Evolutionary conservation across 2,329 filamentous ascomycete genomes (phyloP).

Genomic region (Zymoseptoria brevis): DNA sequence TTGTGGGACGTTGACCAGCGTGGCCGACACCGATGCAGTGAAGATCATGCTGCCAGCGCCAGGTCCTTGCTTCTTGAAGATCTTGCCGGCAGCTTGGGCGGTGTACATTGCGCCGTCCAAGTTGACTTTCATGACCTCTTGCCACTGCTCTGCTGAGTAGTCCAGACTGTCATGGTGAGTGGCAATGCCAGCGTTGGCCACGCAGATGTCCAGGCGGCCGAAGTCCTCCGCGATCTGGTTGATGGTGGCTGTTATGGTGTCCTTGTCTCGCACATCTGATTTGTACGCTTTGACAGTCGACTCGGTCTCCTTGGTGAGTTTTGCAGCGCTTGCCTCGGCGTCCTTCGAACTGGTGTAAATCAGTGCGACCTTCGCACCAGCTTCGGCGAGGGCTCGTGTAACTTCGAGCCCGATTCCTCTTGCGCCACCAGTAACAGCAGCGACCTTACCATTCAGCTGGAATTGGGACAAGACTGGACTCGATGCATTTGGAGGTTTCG

Average conservation of each 20-base stretch:
- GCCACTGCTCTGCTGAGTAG: constrained; percentile 16
- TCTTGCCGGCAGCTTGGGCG: constrained; percentile 70
- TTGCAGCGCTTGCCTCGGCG: constrained; percentile 10
- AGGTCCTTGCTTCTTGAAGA: constrained; percentile 68
- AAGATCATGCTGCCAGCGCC: constrained; percentile 77
- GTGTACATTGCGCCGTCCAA: constrained; percentile 85
- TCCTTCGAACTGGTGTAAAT: constrained; percentile 77
- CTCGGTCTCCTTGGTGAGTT: constrained; percentile 15
- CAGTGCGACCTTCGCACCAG: constrained; percentile 77
- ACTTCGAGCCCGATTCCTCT: constrained; percentile 81
- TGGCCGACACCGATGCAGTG: constrained; percentile 83
- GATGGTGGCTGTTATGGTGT: constrained; percentile 55
- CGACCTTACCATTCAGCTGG: constrained; percentile 72
- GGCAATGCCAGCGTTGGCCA: constrained; percentile 86
- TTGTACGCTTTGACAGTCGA: constrained; percentile 43
- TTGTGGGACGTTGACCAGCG: constrained; percentile 86
- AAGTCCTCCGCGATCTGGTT: constrained; percentile 61
- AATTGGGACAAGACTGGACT: constrained; percentile 41
- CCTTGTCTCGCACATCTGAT: constrained; percentile 71
- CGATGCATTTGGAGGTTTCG: constrained; percentile 11
- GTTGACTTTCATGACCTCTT: constrained; percentile 48
- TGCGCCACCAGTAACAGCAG: constrained; percentile 79
- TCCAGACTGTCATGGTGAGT: constrained; percentile 38
- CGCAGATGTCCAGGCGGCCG: constrained; percentile 74
- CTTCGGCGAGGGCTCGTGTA: constrained; percentile 78